Base-by-base conservation (phyloP, 2,329 filamentous ascomycete genomes). In the Colletotrichum siamense region DNA sequence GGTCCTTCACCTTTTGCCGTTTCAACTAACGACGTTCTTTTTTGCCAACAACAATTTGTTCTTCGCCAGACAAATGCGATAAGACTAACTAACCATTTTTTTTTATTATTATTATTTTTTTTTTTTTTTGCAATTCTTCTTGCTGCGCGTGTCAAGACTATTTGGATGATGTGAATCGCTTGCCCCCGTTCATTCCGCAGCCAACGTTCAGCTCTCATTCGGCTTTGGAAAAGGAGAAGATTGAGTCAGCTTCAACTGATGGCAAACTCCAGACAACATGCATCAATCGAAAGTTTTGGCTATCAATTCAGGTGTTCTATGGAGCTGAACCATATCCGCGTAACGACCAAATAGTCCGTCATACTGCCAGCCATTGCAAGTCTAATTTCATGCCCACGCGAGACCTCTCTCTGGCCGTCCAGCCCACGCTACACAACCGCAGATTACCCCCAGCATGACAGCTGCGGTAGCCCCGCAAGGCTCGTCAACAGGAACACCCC, bases 181-280 rank as follows among this genome's bases (percentile, higher is more conserved):
- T n/a, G n/a, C n/a, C n/a, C n/a, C n/a, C n/a, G n/a, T n/a, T n/a
- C n/a, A n/a, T n/a, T n/a, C n/a, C n/a, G n/a, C n/a, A n/a, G n/a
- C n/a, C n/a, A n/a, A n/a, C n/a, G n/a, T n/a, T n/a, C n/a, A n/a
- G n/a, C n/a, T n/a, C n/a, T n/a, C n/a, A n/a, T 44, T 44, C 8
- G 16, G 39, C 39, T 44, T n/a, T 44, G 39, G 39, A n/a, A 44
- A 0, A 10, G 39, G 18, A 44, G 8, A 44, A 44, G 8, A 10
- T 44, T 10, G 39, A 44, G 39, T 44, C 3, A 8, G 1, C 1
- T 44, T 44, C 1, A 44, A 44, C 2, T 18, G 16, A 39, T 39
- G 1, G 16, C 0, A 39, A 18, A 39, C 1, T 18, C 16, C 8
- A 18, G 2, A 39, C 16, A 2, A 1, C 2, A 13, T 16, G 34